Conservation (phyloP, 306 rosid genomes). For the Rosa lucieae region DNA sequence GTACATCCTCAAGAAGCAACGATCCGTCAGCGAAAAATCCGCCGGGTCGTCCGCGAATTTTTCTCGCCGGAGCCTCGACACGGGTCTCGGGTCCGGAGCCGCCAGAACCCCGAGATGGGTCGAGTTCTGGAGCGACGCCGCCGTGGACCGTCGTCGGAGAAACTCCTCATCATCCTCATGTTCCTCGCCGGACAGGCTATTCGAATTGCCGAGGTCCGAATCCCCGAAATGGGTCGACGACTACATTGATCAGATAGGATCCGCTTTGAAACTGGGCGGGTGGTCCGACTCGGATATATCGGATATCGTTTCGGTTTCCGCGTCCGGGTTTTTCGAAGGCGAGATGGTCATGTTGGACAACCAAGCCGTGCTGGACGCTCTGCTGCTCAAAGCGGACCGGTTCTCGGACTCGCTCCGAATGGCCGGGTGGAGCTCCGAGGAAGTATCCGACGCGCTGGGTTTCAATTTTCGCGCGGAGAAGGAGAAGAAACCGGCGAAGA, state of each 20-base stretch:
- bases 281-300: constrained; percentile 85
- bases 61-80: constrained; percentile 76
- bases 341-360: constrained; percentile 80
- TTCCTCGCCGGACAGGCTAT: constrained; percentile 72
- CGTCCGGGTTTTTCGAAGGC: constrained; percentile 76
- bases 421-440: constrained; percentile 99
- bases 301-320: constrained; percentile 75
- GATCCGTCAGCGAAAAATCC: constrained; percentile 77
- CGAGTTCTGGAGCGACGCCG: constrained; percentile 96
- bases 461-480: constrained; percentile 90
- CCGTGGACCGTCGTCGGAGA: constrained; percentile 70
- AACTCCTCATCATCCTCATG: constrained; percentile 50
- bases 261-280: constrained; percentile 72
- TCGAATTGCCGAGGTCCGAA: constrained; percentile 51
- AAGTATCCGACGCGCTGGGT: constrained; percentile 83
- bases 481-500: constrained; percentile 74
- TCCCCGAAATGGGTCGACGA: constrained; percentile 82
- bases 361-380: constrained; percentile 82
- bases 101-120: constrained; percentile 95
- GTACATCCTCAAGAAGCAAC: constrained; percentile 56
- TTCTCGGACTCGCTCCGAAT: constrained; percentile 80
- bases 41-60: constrained; percentile 62
- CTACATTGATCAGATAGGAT: constrained; percentile 74
- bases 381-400: constrained; percentile 71
- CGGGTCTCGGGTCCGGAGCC: constrained; percentile 42